Conservation (phyloP, 1,284 basidiomycete genomes). For the Somion occarium region DNA sequence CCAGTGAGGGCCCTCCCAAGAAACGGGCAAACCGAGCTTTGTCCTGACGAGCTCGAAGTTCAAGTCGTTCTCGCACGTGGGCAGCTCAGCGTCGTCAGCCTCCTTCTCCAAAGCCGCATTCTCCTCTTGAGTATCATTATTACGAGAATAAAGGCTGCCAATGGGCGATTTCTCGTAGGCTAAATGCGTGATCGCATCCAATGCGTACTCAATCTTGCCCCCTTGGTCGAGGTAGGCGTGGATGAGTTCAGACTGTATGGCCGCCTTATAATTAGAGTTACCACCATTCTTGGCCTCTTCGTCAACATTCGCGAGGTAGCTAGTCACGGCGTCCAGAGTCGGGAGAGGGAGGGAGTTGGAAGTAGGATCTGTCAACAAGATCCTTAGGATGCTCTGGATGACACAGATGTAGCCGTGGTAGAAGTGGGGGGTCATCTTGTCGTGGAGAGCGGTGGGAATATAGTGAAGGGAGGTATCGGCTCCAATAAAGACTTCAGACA, state of each 20-base stretch:
- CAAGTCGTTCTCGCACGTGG: constrained; percentile 15
- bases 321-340: constrained; percentile 6
- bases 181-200: constrained; percentile 13
- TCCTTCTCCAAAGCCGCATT: constrained; percentile 31
- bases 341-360: constrained; percentile 3
- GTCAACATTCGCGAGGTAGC: constrained; percentile 1
- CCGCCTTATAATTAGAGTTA: background rate
- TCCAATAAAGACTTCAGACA: constrained; percentile 10
- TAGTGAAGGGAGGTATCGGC: constrained; percentile 13
- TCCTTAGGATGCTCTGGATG: constrained; percentile 9
- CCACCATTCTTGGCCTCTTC: background rate
- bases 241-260: constrained; percentile 1
- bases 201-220: constrained; percentile 12
- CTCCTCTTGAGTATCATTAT: constrained; percentile 8
- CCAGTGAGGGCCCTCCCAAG: constrained; percentile 13
- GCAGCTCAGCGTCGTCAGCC: constrained; percentile 26
- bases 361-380: constrained; percentile 7
- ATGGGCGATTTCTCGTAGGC: constrained; percentile 13
- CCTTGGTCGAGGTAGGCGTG: constrained; percentile 11
- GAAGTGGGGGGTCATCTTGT: constrained; percentile 14
- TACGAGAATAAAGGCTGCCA: constrained; percentile 8
- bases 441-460: constrained; percentile 13
- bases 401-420: constrained; percentile 12
- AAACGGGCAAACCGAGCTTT: constrained; percentile 11
- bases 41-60: constrained; percentile 15